These are phyloP conservation scores for Daldinia vernicosa DNA, from an alignment of 495 filamentous ascomycete species.

Conservation along the genomic window DNA sequence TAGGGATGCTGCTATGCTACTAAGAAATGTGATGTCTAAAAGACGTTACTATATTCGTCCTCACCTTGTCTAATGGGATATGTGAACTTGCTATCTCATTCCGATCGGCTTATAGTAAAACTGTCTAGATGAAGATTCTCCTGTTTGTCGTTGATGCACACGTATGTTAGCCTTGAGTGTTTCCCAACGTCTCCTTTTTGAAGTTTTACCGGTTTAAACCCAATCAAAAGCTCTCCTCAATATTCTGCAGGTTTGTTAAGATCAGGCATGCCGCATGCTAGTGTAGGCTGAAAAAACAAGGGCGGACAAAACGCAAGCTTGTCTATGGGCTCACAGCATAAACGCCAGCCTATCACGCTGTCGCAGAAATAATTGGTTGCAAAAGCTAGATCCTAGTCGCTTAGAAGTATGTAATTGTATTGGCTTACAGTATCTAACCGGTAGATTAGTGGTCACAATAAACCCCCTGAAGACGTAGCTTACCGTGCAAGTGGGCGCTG, in stretches of 20 bases:
- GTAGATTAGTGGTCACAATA: slow-evolving; percentile 36
- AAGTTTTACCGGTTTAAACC: background rate
- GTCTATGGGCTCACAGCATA: background rate
- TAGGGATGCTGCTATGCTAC: slow-evolving; percentile 10
- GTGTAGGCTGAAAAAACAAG: background rate
- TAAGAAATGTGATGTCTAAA: slow-evolving; percentile 33
- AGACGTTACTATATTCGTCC: slow-evolving; percentile 5
- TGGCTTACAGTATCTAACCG: slow-evolving; percentile 26
- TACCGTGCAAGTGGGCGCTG: slow-evolving; percentile 17
- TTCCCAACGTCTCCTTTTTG: background rate
- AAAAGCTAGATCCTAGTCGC: slow-evolving; percentile 12
- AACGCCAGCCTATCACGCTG: background rate
- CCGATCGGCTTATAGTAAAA: background rate
- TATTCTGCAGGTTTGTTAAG: too few species aligned
- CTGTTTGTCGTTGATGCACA: background rate
- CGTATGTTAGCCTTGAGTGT: background rate
- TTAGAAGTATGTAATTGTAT: slow-evolving; percentile 11
- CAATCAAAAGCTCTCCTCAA: background rate
- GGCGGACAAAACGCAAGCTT: background rate
- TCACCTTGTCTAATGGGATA: background rate
- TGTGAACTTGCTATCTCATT: slow-evolving; percentile 13
- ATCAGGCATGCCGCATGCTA: too few species aligned
- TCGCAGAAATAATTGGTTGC: slow-evolving; percentile 25
- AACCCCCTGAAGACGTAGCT: slow-evolving; percentile 30
- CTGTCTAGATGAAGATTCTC: background rate